phyloP scores from a whole-genome alignment of 2,329 filamentous ascomycete genomes.

The Leptographium galeiforme region DNA sequence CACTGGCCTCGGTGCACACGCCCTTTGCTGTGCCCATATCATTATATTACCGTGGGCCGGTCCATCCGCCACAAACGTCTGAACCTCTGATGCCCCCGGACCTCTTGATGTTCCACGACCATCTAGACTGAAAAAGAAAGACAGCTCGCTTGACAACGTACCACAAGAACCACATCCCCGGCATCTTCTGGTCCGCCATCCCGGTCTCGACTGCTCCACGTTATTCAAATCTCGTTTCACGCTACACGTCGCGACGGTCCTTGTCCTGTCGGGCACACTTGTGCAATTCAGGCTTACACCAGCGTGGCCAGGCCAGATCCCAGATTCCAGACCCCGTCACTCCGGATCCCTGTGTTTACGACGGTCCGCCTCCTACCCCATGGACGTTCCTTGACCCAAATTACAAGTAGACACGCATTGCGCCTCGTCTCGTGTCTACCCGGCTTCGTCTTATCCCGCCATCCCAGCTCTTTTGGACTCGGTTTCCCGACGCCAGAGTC shows the following conservation, averaged over 20 bases:
- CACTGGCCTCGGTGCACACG: too few species aligned
- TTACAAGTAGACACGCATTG: not conserved
- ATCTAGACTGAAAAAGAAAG: not conserved
- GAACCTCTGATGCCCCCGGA: not conserved
- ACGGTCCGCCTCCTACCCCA: not conserved
- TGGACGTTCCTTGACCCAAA: not conserved
- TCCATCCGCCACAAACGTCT: not conserved
- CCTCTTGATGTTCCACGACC: not conserved
- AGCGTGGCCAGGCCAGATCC: not conserved
- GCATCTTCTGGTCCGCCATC: not conserved
- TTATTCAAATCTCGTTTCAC: not conserved
- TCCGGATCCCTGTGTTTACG: too few species aligned
- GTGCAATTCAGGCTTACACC: too few species aligned
- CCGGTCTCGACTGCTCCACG: not conserved
- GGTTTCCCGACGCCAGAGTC: not conserved
- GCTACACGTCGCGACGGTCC: not conserved
- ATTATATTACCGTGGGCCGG: not conserved
- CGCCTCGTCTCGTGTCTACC: not conserved
- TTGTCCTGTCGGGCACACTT: not conserved
- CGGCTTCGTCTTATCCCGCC: not conserved
- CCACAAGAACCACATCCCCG: not conserved
- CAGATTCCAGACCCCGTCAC: not conserved
- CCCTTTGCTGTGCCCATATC: too few species aligned
- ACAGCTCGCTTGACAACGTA: conserved; percentile 5
- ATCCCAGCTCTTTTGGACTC: not conserved